Evolutionary conservation across 176 grass and related monocot genomes (phyloP).

Genomic region (Carex littledalei): DNA sequence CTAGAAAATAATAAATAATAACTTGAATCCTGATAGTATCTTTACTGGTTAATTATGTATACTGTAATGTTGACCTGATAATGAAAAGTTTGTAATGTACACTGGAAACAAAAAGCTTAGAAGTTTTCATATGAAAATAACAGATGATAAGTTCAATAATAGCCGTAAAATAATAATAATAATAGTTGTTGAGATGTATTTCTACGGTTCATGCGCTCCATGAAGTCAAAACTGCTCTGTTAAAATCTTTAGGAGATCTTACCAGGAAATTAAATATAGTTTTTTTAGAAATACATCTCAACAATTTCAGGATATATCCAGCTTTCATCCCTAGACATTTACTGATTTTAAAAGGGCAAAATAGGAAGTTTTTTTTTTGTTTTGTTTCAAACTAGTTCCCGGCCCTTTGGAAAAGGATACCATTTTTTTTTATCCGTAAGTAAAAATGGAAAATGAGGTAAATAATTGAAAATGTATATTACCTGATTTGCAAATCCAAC

Average conservation of each 20-base stretch:
- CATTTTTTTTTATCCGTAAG: neutral
- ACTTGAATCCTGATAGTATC: neutral
- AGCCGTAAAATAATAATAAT: neutral
- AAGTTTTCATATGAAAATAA: slow-evolving; percentile 8
- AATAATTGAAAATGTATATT: neutral
- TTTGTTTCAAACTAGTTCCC: neutral
- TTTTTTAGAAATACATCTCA: neutral
- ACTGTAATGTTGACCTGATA: slow-evolving; percentile 12
- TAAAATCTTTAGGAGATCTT: neutral
- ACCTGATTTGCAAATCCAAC: slow-evolving; percentile 95
- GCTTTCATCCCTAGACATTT: neutral
- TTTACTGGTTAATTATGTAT: slow-evolving; percentile 3
- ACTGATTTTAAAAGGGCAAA: neutral
- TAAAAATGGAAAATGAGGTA: neutral
- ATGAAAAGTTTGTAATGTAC: neutral
- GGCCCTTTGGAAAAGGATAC: neutral
- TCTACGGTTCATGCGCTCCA: no score
- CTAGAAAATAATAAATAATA: neutral
- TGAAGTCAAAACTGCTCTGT: no score
- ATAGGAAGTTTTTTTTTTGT: neutral
- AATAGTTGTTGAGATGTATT: neutral
- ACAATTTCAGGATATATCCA: neutral
- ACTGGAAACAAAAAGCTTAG: neutral
- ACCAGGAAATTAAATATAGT: neutral
- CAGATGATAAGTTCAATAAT: neutral